Percentiles rank a stretch among this genome's conserved stretches.
phyloP scores from a whole-genome alignment of 2,329 filamentous ascomycete species.

The Daldinia sp. region DNA sequence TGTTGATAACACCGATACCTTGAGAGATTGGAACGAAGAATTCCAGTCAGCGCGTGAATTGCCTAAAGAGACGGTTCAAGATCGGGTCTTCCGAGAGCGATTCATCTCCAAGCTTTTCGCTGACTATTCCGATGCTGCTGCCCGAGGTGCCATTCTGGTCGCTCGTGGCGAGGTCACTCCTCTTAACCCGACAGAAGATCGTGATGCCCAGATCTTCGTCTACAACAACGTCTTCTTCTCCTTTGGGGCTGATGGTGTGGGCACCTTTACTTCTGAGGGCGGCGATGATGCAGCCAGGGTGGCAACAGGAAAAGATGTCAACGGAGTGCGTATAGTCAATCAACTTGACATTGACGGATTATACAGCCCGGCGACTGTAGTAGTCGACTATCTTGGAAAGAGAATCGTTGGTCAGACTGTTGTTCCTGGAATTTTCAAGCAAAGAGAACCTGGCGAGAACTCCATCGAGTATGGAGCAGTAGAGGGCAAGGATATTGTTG shows the following conservation, averaged over 20 bases:
- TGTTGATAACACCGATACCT: constrained; percentile 91
- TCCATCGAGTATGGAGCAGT: constrained; percentile 99
- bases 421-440: constrained; percentile 98
- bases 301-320: constrained; percentile 95
- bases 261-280: constrained; percentile 95
- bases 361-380: constrained; percentile 95
- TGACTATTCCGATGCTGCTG: constrained; percentile 96
- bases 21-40: constrained; percentile 99
- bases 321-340: constrained; percentile 94
- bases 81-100: constrained; percentile 94
- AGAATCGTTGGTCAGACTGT: constrained; percentile 98
- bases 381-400: constrained; percentile 97
- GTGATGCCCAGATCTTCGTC: constrained; percentile 97
- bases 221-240: constrained; percentile 99
- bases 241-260: constrained; percentile 95
- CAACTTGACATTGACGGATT: constrained; percentile 95
- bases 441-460: constrained; percentile 95
- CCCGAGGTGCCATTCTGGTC: constrained; percentile 90
- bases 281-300: constrained; percentile 96
- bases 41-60: constrained; percentile 97
- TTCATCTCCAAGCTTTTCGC: constrained; percentile 96
- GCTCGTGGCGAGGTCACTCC: constrained; percentile 92
- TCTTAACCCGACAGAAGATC: constrained; percentile 91
- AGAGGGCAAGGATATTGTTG: constrained; percentile 95
- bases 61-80: constrained; percentile 92